Conservation (phyloP, 2,329 filamentous ascomycete species). For the Trichothecium roseum region DNA sequence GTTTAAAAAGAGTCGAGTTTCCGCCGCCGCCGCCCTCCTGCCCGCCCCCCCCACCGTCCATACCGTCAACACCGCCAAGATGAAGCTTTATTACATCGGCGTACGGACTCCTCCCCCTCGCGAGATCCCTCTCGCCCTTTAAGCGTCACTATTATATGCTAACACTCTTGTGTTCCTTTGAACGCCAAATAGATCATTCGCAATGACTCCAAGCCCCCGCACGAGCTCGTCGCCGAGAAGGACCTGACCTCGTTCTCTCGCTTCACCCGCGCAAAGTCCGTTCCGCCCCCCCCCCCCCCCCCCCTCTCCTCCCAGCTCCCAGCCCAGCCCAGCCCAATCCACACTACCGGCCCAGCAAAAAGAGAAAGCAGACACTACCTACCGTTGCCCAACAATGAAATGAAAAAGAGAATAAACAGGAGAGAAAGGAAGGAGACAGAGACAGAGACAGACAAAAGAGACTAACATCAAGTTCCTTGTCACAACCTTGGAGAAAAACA, state of each 20-base stretch:
- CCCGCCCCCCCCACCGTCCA: not conserved
- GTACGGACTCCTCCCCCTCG: slow-evolving; percentile 10
- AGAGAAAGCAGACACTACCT: no score
- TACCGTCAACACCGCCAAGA: slow-evolving; percentile 1
- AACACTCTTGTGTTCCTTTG: slow-evolving; percentile 1
- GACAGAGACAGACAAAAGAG: not conserved
- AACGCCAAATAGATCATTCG: slow-evolving; percentile 57
- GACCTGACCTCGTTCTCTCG: slow-evolving; percentile 70
- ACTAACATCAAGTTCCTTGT: not conserved
- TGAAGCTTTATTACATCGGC: slow-evolving; percentile 8
- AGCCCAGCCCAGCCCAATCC: slow-evolving; percentile 5
- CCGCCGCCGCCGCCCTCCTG: no score
- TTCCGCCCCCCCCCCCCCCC: slow-evolving; percentile 6
- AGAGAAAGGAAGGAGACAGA: no score
- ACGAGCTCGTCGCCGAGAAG: slow-evolving; percentile 68
- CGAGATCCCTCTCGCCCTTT: slow-evolving; percentile 5
- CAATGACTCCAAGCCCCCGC: slow-evolving; percentile 65
- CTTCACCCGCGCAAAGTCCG: slow-evolving; percentile 65
- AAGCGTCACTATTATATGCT: slow-evolving; percentile 2
- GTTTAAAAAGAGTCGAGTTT: no score
- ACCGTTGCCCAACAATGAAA: no score
- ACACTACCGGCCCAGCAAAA: not conserved
- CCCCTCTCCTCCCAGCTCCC: slow-evolving; percentile 3
- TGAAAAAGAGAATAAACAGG: no score
- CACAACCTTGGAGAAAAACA: slow-evolving; percentile 5